Percentiles rank a stretch among this genome's conserved stretches.
Conservation (phyloP, 2,329 filamentous ascomycete genomes). For the Calycina marina region DNA sequence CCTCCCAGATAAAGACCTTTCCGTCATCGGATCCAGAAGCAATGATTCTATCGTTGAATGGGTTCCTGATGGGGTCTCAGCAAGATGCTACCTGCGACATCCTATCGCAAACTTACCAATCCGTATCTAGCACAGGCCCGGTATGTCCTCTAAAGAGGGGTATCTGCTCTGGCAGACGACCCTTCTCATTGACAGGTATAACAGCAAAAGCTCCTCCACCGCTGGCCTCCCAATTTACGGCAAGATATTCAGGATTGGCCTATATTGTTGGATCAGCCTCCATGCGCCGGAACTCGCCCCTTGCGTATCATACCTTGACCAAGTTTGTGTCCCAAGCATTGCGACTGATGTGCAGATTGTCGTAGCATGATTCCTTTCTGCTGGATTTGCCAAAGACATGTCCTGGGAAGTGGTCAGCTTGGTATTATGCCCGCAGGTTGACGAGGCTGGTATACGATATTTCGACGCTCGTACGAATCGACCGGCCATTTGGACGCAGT, state of each 20-base stretch:
- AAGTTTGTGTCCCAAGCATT: conserved; percentile 99
- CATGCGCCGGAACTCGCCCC: background rate
- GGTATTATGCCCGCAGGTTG: conserved; percentile 13
- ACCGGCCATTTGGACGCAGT: conserved; percentile 40
- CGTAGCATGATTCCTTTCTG: conserved; percentile 96
- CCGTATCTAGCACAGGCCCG: conserved; percentile 87
- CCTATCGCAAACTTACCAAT: conserved; percentile 52
- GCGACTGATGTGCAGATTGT: conserved; percentile 90
- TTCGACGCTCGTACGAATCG: conserved; percentile 62
- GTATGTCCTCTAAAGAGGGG: conserved; percentile 95
- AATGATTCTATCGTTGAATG: conserved; percentile 87
- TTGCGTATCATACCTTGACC: conserved; percentile 57
- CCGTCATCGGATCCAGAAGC: conserved; percentile 93
- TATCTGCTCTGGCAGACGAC: conserved; percentile 81
- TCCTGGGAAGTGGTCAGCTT: conserved; percentile 38
- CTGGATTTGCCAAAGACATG: conserved; percentile 96
- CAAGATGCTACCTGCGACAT: conserved; percentile 1
- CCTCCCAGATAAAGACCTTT: conserved; percentile 94
- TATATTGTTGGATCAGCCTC: conserved; percentile 26
- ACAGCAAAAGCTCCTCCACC: conserved; percentile 96
- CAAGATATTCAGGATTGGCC: conserved; percentile 91
- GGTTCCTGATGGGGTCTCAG: conserved; percentile 50
- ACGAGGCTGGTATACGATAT: conserved; percentile 43
- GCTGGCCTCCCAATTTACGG: conserved; percentile 96
- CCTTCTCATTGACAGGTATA: conserved; percentile 77